Percentiles rank a stretch among this genome's conserved stretches.
Evolutionary conservation across 768 basidiomycete genomes (phyloP).

Genomic region (Phanerochaete carnosa): DNA sequence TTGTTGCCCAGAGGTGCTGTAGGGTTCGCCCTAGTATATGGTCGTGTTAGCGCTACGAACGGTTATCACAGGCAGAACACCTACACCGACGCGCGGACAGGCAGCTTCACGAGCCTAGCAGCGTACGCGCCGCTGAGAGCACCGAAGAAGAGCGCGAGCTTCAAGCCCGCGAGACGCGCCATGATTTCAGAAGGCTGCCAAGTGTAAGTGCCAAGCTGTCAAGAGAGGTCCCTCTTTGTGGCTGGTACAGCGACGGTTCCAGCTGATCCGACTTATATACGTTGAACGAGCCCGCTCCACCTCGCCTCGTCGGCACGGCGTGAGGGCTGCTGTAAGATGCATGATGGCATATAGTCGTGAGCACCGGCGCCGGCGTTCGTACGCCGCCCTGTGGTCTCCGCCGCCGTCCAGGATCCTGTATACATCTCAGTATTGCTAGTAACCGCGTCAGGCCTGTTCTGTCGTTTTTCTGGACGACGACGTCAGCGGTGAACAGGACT

Average conservation of each 20-base stretch:
- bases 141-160: background rate
- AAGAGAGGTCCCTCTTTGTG: background rate
- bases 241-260: background rate
- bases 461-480: no score
- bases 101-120: background rate
- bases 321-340: no score
- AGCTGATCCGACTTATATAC: no score
- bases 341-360: no score
- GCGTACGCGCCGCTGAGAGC: background rate
- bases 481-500: no score
- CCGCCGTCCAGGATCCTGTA: no score
- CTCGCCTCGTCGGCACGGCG: no score
- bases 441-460: no score
- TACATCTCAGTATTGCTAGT: no score
- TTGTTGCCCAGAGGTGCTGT: slow-evolving; percentile 5
- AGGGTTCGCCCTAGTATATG: background rate
- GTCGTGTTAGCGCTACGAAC: background rate
- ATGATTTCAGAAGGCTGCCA: background rate
- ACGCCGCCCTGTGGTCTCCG: no score
- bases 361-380: no score
- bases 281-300: no score
- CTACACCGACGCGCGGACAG: background rate
- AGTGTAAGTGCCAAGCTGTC: background rate
- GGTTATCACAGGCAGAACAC: background rate
- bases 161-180: background rate